Conservation (phyloP, 495 filamentous ascomycete species). For the Xanthoparmelia taractica region DNA sequence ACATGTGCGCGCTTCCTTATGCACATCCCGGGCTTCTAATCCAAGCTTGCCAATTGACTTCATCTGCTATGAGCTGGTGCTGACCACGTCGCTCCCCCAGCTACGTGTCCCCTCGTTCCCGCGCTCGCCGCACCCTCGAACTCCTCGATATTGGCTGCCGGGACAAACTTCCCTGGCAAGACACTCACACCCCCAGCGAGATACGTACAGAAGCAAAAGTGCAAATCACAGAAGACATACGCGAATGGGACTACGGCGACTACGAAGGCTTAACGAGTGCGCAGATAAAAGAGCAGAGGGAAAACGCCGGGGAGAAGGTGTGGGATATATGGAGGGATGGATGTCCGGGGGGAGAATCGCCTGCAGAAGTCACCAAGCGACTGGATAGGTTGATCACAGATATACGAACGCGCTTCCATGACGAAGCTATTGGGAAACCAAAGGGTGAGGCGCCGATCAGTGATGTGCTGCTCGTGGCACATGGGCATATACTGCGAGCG, state of each 20-base stretch:
- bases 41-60: neutral
- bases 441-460: constrained; percentile 39
- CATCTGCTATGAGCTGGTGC: neutral
- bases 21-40: neutral
- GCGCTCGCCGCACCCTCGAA: constrained; percentile 81
- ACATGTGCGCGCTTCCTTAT: constrained; percentile 48
- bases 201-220: constrained; percentile 49
- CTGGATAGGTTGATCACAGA: constrained; percentile 69
- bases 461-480: constrained; percentile 64
- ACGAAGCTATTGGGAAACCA: constrained; percentile 28
- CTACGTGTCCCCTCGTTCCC: constrained; percentile 80
- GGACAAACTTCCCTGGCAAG: constrained; percentile 48
- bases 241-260: constrained; percentile 94
- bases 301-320: constrained; percentile 33
- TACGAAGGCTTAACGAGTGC: constrained; percentile 84
- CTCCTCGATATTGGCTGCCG: constrained; percentile 58
- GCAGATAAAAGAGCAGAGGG: constrained; percentile 56
- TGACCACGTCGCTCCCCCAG: constrained; percentile 29
- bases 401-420: constrained; percentile 54
- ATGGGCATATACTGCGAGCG: constrained; percentile 81
- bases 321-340: constrained; percentile 36
- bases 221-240: constrained; percentile 65
- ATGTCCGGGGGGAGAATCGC: constrained; percentile 54
- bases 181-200: constrained; percentile 34
- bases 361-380: constrained; percentile 57